Base-by-base conservation (phyloP, 2,329 filamentous ascomycete genomes). In the Mariannaea elegans region DNA sequence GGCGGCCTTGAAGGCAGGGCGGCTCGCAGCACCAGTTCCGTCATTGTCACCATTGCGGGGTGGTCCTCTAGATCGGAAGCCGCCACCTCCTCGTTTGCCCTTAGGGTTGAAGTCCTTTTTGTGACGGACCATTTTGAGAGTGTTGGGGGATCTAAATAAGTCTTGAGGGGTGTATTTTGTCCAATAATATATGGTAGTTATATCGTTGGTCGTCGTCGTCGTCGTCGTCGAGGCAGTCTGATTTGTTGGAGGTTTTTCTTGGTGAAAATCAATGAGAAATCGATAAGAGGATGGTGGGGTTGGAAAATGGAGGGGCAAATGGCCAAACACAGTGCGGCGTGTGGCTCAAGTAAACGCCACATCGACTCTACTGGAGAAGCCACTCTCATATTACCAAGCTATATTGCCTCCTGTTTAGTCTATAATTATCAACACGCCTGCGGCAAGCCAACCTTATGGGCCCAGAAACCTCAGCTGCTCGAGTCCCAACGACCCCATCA, bases 41-140 rank as follows among this genome's bases (percentile, higher is more conserved):
- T 78, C 69, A 65, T 76, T 75, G 63, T 64, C 64, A 41, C 78
- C 68, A 66, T 75, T 81, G 66, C 82, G 83, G 60, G 83, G 82
- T 55, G 82, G 81, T 64, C 83, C 80, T 65, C 70, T 65, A 39
- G 56, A 31, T 64, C 87, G 83, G 62, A 87, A 83, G 68, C 81
- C 80, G 71, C 82, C 83, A 69, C 81, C 81, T 70, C 81, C 81
- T 70, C 91, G 92, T 75, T 92, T 93, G 73, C 91, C 90, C 74
- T 90, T 86, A 73, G 89, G 87, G 69, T 85, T 85, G 55, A 77
- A 75, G 78, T 97, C 94, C 79, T 98, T 98, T 80, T 97, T 98
- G 79, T 97, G 94, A 61, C 94, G 92, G 54, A 97, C 93, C 94
- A 97, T 97, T 41, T 29, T 31, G 47, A 36, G 7, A 10, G 14